A percentile compares a stretch with the other conserved stretches of the same genome.
Conservation (phyloP, 495 filamentous ascomycete species). For the Penicillium nucicola region DNA sequence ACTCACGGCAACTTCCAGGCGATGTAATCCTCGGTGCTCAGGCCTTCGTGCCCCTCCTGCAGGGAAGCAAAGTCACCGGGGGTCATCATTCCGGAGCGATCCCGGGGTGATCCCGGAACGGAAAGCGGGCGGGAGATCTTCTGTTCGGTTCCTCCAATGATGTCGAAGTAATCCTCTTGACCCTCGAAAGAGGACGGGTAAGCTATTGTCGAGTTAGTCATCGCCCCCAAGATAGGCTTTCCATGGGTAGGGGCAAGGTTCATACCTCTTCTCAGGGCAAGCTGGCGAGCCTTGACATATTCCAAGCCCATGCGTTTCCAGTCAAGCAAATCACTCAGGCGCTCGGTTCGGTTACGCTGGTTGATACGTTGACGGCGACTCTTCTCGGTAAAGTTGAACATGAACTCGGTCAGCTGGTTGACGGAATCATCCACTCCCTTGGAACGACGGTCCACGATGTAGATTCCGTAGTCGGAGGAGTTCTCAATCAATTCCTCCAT, state of each 20-base stretch:
- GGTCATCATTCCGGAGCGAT: conserved; percentile 96
- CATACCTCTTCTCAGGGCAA: conserved; percentile 78
- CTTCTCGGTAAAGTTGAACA: conserved; percentile 95
- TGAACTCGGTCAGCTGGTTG: conserved; percentile 87
- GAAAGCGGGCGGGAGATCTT: conserved; percentile 94
- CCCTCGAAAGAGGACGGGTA: conserved; percentile 82
- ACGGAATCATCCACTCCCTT: conserved; percentile 98
- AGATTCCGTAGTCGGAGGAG: conserved; percentile 95
- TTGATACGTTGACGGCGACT: conserved; percentile 96
- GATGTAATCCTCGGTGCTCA: conserved; percentile 96
- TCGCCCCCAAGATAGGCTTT: conserved; percentile 8
- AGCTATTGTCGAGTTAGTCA: conserved; percentile 42
- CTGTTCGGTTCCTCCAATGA: conserved; percentile 83
- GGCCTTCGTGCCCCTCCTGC: conserved; percentile 88
- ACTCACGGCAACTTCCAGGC: conserved; percentile 97
- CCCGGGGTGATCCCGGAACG: conserved; percentile 86
- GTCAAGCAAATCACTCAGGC: conserved; percentile 89
- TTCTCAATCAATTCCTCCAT: conserved; percentile 99
- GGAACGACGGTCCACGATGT: conserved; percentile 92
- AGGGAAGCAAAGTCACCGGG: conserved; percentile 95
- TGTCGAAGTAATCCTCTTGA: conserved; percentile 72
- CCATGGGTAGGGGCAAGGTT: background rate
- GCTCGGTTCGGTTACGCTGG: conserved; percentile 96
- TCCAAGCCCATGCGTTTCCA: conserved; percentile 99
- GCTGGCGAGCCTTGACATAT: conserved; percentile 94